Evolutionary conservation across 2,329 filamentous ascomycete species (phyloP), one percentile per base, ranked within the genome.

Genomic region (Pseudocercospora ulei): DNA sequence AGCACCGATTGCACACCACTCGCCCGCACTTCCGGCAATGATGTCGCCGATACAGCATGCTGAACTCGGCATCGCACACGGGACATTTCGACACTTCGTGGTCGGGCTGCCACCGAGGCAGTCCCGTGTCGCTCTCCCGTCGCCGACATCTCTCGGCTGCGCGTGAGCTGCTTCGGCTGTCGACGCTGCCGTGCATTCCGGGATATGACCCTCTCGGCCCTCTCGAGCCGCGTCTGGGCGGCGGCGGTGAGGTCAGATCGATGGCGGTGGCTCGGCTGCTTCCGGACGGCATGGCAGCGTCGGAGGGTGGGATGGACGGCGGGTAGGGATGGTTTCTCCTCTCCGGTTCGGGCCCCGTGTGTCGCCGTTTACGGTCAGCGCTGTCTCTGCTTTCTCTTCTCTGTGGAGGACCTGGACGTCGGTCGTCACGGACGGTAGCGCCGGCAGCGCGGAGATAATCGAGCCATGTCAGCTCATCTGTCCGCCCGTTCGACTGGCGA

Each of bases 21-120:
- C 86, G 72, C 29, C 88, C 88, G 58, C 88, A 96, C 73, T 94
- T 95, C 51, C 87, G 76, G 70, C 88, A 96, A 59, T 96, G 88
- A 64, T 96, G 88, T 58, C 92, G 92, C 47, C 88, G 73, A 56
- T 84, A 78, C 65, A 85, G 84, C 52, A 93, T 80, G 57, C 75
- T 82, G 57, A 96, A 96, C 31, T 78, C 74, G 0, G 73, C 74
- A 36, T 69, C 67, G 58, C 88, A 96, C 41, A 95, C 93, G 1
- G 86, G 84, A 59, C 88, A 96, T 46, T 77, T 72, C 1, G 77
- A 76, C 7, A 83, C 85, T 51, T 92, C 85, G 3, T 73, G 69
- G 61, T 96, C 88, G 3, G 86, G 82, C 64, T 95, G 87, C 88
- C 88, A 96, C 41, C 70, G 70, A 1, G 87, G 86, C 25, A 86